phyloP scores from a whole-genome alignment of 208 protist species.

The Crithidia acanthocephali region DNA sequence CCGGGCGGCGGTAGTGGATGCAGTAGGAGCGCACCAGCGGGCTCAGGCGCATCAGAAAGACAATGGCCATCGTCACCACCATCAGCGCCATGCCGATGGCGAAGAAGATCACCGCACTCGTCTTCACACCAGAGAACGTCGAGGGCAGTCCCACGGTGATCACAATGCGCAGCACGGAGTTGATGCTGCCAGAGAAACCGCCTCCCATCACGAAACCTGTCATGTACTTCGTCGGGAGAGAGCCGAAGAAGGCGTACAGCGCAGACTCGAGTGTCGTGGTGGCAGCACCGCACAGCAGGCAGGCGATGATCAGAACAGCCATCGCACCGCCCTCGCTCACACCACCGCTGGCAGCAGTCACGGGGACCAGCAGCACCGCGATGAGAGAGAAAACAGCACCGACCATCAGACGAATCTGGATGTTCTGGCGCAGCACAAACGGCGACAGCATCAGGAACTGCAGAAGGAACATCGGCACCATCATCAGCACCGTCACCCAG shows the following conservation, averaged over 20 bases:
- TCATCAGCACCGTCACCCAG: slow-evolving; percentile 48
- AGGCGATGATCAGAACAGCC: slow-evolving; percentile 40
- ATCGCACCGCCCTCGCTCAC: slow-evolving; percentile 36
- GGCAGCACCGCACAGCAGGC: slow-evolving; percentile 31
- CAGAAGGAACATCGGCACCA: slow-evolving; percentile 45
- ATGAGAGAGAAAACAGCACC: slow-evolving; percentile 33
- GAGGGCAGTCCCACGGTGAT: slow-evolving; percentile 37
- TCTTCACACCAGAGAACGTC: slow-evolving; percentile 51
- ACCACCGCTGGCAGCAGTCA: slow-evolving; percentile 36
- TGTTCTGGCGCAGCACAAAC: slow-evolving; percentile 40
- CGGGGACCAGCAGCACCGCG: slow-evolving; percentile 41
- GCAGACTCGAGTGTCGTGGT: slow-evolving; percentile 41
- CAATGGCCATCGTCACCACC: slow-evolving; percentile 35
- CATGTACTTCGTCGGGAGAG: slow-evolving; percentile 45
- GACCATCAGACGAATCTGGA: slow-evolving; percentile 41
- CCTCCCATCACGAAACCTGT: slow-evolving; percentile 44
- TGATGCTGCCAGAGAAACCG: slow-evolving; percentile 48
- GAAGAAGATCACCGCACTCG: slow-evolving; percentile 49
- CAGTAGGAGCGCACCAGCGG: slow-evolving; percentile 35
- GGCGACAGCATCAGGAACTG: slow-evolving; percentile 45
- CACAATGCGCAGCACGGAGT: slow-evolving; percentile 52
- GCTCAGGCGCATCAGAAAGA: slow-evolving; percentile 35
- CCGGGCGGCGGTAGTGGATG: slow-evolving; percentile 23
- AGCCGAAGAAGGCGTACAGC: slow-evolving; percentile 40
- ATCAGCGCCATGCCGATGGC: slow-evolving; percentile 44